Evolutionary conservation across 495 filamentous ascomycete genomes (phyloP), one percentile per base, ranked within the genome.

Genomic region (Entonaema liquescens): DNA sequence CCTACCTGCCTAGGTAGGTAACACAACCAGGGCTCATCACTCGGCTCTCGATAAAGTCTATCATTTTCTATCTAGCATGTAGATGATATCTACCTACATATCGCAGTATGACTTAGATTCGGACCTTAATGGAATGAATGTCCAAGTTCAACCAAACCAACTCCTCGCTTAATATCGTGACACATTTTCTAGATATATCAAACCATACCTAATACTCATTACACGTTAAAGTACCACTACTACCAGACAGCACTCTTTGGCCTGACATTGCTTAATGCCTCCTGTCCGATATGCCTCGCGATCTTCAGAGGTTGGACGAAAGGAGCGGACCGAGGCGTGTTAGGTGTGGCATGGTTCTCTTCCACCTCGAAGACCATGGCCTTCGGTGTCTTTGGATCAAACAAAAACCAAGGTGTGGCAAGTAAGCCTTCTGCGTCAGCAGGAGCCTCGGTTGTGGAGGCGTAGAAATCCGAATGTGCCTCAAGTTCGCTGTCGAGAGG

Each of bases 211-310:
- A 23, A 17, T 11, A 2, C 17, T 83, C 84, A 94, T 61, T 85
- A 57, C 93, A 93, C 1, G 80, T 83, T 83, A 83, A 21, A 83
- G 83, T 62, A 87, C 42, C 42, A 47, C 83, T 13, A 13, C 40
- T 60, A 60, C 58, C 58, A 60, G 6, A 60, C 40, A 33, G 58
- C 58, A 31, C 58, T 60, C 40, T 60, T 60, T 13, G 58, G 58
- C 26, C 58, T 60, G 21, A 33, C 58, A 7, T 60, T 60, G 8
- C 12, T 15, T 5, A 60, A 17, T 17, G 58, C 40, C 40, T 60
- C 58, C 23, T 60, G 58, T 13, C 58, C 58, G 36, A 60, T 28
- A 6, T 23, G 42, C 38, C 21, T 49, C n/a, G 58, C 58, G 42
- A 60, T 40, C n/a, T 33, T 60, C 25, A 49, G 26, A 29, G 36